Evolutionary conservation across 1,139 yeast genomes (phyloP), one percentile per base, ranked within the genome.

Genomic region (Kodamaea anthophila): DNA sequence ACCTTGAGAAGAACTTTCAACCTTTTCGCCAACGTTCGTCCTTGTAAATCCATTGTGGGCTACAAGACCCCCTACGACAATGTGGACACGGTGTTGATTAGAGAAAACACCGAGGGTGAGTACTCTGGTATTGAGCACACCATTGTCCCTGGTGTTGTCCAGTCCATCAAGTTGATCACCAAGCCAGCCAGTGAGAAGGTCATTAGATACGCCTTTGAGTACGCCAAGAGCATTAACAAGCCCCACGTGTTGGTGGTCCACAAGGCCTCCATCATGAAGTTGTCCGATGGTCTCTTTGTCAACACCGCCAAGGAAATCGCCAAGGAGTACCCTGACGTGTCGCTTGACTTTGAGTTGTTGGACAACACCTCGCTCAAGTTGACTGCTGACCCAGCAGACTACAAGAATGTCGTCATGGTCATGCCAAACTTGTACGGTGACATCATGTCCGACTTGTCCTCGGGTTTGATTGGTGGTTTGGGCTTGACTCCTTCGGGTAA

Each of bases 361-460:
- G 98, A 91, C 69, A 88, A 87, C 75, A 86, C 97, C 49, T 87
- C 95, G 32, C 73, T 91, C 63, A 82, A 75, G 63, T 77, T 87
- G 60, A 93, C 94, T 47, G 70, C 86, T 40, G 88, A 87, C 65
- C 97, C 97, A 48, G 60, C 78, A 40, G 79, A 81, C 47, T 88
- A 86, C 75, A 64, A 63, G 53, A 50, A 66, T 52, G 79, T 82
- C 39, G 98, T 91, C 52, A 86, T 91, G 88, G 97, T 91, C 49
- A 91, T 91, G 96, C 98, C 98, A 53, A 91, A 91, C 80, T 77
- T 91, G 65, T 91, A 91, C 66, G 98, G 98, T 73, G 97, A 82
- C 62, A 91, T 91, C 65, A 80, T 91, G 81, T 88, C 97, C 42
- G 97, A 91, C 64, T 74, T 91, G 61, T 85, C 95, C 46, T 84